Evolutionary conservation across 768 basidiomycete genomes (phyloP), one percentile per base, ranked within the genome.

Genomic region (Kwoniella heveanensis): DNA sequence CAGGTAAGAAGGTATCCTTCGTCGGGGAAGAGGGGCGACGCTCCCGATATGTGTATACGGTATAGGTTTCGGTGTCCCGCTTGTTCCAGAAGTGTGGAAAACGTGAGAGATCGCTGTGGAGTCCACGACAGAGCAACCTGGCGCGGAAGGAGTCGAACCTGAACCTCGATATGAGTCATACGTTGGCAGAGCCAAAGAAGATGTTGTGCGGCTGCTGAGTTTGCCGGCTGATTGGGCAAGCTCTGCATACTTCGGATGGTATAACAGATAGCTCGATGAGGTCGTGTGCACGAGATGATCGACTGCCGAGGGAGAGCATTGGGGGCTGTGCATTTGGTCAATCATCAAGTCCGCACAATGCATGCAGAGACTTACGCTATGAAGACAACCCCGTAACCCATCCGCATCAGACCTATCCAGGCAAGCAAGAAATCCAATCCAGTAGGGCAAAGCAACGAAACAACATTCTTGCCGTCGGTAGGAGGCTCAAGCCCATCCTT

Each of bases 61-160:
- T 37, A 77, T 77, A 0, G 73, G 74, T 61, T 79, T 85, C 1
- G 85, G 85, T 54, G 80, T 83, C 0, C 85, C 85, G 13, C 85
- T 85, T 54, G 82, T 70, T 27, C 84, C 84, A 2, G 81, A 82
- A 4, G 83, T 83, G 65, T 85, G 84, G 53, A 85, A 77, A 63
- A 77, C 39, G 51, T 77, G 76, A 3, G 76, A 77, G n/a, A 68
- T 52, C 0, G 64, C 47, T 15, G 68, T 47, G 71, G 69, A 15
- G 57, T 65, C 21, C 17, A 27, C 22, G 19, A 44, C 51, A 10
- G 27, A n/a, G 52, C 44, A 61, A 1, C 39, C 39, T 19, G 19
- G 6, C 17, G 39, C 17, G 10, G 39, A 44, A 3, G 39, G 15
- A 10, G 39, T 3, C 39, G 39, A 19, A 8, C 3, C 8, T 36